Evolutionary conservation across 345 rosid genomes (phyloP), one percentile per base, ranked within the genome.

Genomic region (Acer yangbiense): DNA sequence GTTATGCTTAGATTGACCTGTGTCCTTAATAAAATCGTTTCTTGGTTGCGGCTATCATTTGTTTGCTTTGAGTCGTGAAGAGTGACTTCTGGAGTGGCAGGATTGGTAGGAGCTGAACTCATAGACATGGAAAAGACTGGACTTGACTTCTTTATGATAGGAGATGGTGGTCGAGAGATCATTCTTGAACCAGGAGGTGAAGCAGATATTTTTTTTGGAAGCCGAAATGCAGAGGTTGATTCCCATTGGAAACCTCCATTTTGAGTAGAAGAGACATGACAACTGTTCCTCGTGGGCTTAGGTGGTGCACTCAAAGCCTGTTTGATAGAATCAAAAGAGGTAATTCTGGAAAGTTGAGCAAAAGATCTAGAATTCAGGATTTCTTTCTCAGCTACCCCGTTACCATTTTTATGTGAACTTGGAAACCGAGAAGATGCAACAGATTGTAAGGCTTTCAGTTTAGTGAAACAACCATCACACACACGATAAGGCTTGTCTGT

Each of bases 401-500:
- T 85, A 44, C 76, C 16, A 57, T 86, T 83, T 57, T 76, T 87
- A 75, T 74, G 75, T 71, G 83, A 29, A 81, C 83, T 85, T 9
- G 86, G 71, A 77, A 80, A 67, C 52, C 71, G 82, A 17, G 73
- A 79, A 20, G 77, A 76, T 61, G 85, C 70, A 52, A 70, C 74
- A 76, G 46, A 79, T 73, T 84, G 88, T 32, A 70, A 75, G 63
- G 69, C 75, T 76, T 85, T 86, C 67, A 92, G 81, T 85, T 86
- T 92, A 21, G 64, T 52, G 69, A 81, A 86, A 69, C 93, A 92
- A 77, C 79, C 85, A 77, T 89, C 91, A 73, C 93, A 90, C 17
- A 90, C 94, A 57, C 91, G 92, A 80, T 83, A 84, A 78, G 90
- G 85, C 80, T 90, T 89, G 85, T 86, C 78, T 4, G 75, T 78